Conservation (phyloP, 352 stramenopile species). For the Pythium periplocum region DNA sequence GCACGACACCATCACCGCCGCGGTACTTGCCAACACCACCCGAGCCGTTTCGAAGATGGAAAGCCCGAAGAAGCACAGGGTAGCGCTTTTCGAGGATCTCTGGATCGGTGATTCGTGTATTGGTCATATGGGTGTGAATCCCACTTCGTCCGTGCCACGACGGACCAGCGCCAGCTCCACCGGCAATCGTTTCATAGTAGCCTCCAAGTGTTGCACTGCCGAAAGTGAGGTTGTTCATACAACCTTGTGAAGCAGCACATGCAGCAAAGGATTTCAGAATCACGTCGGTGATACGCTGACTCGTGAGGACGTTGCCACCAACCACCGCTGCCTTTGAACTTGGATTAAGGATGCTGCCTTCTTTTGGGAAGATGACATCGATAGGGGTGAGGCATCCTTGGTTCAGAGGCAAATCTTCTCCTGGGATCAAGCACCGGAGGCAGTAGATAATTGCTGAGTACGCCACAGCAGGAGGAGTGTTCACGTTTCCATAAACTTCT, state of each 20-base stretch:
- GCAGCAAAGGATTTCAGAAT: slow-evolving; percentile 96
- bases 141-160: slow-evolving; percentile 95
- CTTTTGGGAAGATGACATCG: slow-evolving; percentile 92
- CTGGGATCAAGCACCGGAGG: slow-evolving; percentile 92
- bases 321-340: slow-evolving; percentile 94
- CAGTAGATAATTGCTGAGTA: slow-evolving; percentile 99
- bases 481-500: slow-evolving; percentile 98
- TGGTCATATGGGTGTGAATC: slow-evolving; percentile 99
- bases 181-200: slow-evolving; percentile 99
- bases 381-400: slow-evolving; percentile 96
- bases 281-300: slow-evolving; percentile 97
- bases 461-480: slow-evolving; percentile 97
- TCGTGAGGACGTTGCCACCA: slow-evolving; percentile 97
- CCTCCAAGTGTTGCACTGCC: slow-evolving; percentile 91
- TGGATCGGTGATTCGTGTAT: slow-evolving; percentile 99
- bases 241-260: slow-evolving; percentile 96
- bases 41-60: slow-evolving; percentile 82
- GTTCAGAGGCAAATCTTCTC: slow-evolving; percentile 96
- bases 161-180: slow-evolving; percentile 94
- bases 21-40: slow-evolving; percentile 88
- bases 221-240: slow-evolving; percentile 99
- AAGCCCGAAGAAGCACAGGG: slow-evolving; percentile 84
- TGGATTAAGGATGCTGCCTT: slow-evolving; percentile 94
- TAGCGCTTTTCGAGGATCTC: slow-evolving; percentile 98
- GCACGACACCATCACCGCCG: slow-evolving; percentile 95